Conservation (phyloP, 1,284 basidiomycete genomes). For the Somion occarium region DNA sequence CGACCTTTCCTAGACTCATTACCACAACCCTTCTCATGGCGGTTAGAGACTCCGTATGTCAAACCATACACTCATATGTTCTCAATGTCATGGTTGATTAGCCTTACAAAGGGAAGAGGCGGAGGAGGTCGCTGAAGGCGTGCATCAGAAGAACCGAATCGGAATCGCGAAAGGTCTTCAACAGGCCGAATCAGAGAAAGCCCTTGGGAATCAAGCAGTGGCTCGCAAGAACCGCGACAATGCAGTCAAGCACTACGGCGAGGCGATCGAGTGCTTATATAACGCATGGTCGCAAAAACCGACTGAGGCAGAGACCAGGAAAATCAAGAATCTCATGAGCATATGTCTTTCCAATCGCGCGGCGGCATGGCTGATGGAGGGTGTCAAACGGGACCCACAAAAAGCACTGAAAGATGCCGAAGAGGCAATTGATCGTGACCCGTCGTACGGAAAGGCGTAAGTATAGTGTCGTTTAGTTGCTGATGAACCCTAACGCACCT, state of each 20-base stretch:
- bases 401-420: constrained; percentile 19
- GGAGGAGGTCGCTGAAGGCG: constrained; percentile 25
- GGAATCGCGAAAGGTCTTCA: constrained; percentile 20
- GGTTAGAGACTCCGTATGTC: constrained; percentile 27
- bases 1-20: constrained; percentile 34
- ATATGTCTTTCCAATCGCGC: constrained; percentile 31
- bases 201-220: constrained; percentile 27
- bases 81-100: too few species aligned
- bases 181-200: constrained; percentile 24
- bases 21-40: constrained; percentile 31
- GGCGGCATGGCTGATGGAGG: constrained; percentile 19
- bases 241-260: constrained; percentile 28
- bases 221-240: constrained; percentile 23
- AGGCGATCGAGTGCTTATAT: constrained; percentile 27
- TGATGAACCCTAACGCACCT: not conserved
- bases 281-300: constrained; percentile 28
- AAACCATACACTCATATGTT: not conserved
- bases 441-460: constrained; percentile 19
- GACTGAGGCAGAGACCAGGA: constrained; percentile 21
- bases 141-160: constrained; percentile 23
- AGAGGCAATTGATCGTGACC: constrained; percentile 11
- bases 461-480: not conserved
- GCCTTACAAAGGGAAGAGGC: constrained; percentile 31
- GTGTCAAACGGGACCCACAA: constrained; percentile 15
- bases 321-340: constrained; percentile 25